Conservation (phyloP, 306 rosid species). For the Prunus fruticosa region DNA sequence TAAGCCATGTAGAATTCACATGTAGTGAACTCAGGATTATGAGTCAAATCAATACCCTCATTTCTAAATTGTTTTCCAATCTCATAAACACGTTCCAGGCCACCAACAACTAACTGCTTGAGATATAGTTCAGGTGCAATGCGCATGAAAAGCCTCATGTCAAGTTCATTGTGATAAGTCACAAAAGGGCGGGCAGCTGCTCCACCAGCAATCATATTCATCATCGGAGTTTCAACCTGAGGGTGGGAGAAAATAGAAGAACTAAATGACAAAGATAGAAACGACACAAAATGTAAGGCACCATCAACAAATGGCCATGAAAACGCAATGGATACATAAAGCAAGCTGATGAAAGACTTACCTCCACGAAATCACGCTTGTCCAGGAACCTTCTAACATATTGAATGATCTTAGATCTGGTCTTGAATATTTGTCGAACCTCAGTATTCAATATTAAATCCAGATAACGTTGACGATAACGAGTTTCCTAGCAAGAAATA, state of each 20-base stretch:
- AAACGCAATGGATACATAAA: not conserved
- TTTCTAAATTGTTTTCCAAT: conserved; percentile 96
- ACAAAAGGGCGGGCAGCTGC: conserved; percentile 96
- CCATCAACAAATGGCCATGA: not conserved
- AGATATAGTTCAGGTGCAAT: conserved; percentile 96
- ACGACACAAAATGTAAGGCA: not conserved
- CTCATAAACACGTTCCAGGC: conserved; percentile 96
- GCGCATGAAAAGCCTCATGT: conserved; percentile 82
- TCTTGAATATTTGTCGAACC: conserved; percentile 83
- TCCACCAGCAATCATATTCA: conserved; percentile 98
- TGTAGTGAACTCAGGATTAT: conserved; percentile 93
- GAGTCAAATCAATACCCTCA: conserved; percentile 97
- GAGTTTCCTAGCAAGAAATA: conserved; percentile 64
- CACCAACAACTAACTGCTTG: conserved; percentile 92
- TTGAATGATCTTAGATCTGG: conserved; percentile 58
- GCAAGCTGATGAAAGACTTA: conserved; percentile 30
- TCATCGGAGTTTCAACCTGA: conserved; percentile 99
- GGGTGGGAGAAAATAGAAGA: conserved; percentile 11
- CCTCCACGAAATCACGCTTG: conserved; percentile 90
- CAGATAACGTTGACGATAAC: conserved; percentile 81
- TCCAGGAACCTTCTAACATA: conserved; percentile 72
- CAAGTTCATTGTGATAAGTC: conserved; percentile 88
- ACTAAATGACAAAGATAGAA: not conserved
- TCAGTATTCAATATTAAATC: conserved; percentile 84
- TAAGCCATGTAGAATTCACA: conserved; percentile 97